A percentile compares a stretch with the other conserved stretches of the same genome.
Evolutionary conservation across 2,329 filamentous ascomycete species (phyloP).

Genomic region (Ceratocystis alfenasii): DNA sequence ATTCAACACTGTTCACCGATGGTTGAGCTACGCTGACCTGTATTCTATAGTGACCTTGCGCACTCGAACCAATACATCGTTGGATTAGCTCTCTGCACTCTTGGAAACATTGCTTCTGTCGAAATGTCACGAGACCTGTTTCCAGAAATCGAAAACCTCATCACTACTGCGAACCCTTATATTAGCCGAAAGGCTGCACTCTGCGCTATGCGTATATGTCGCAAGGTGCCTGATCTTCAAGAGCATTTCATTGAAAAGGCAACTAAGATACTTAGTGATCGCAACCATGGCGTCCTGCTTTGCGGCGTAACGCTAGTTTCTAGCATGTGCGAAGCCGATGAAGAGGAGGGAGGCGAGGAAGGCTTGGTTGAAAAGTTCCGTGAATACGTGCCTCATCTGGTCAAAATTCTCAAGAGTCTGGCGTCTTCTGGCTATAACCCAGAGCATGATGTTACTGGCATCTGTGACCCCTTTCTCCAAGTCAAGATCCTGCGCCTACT

Average conservation of each 20-base stretch:
- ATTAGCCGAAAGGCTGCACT: slow-evolving; percentile 92
- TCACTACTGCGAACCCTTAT: slow-evolving; percentile 94
- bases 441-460: slow-evolving; percentile 95
- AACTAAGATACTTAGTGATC: slow-evolving; percentile 72
- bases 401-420: slow-evolving; percentile 81
- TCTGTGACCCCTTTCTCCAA: slow-evolving; percentile 94
- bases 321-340: slow-evolving; percentile 88
- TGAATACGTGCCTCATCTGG: slow-evolving; percentile 69
- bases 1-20: background rate
- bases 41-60: slow-evolving; percentile 61
- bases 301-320: slow-evolving; percentile 85
- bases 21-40: slow-evolving; percentile 22
- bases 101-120: slow-evolving; percentile 93
- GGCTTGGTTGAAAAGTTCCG: slow-evolving; percentile 85
- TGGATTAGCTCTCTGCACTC: slow-evolving; percentile 85
- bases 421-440: slow-evolving; percentile 94
- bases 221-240: slow-evolving; percentile 92
- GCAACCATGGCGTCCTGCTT: slow-evolving; percentile 89
- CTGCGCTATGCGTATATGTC: slow-evolving; percentile 98
- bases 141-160: slow-evolving; percentile 81
- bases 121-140: slow-evolving; percentile 98
- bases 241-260: slow-evolving; percentile 97
- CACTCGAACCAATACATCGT: slow-evolving; percentile 99
- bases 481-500: slow-evolving; percentile 87
- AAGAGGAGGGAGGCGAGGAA: slow-evolving; percentile 81